Conservation (phyloP, 106 monocot genomes). For the Acanthochlamys bracteata region DNA sequence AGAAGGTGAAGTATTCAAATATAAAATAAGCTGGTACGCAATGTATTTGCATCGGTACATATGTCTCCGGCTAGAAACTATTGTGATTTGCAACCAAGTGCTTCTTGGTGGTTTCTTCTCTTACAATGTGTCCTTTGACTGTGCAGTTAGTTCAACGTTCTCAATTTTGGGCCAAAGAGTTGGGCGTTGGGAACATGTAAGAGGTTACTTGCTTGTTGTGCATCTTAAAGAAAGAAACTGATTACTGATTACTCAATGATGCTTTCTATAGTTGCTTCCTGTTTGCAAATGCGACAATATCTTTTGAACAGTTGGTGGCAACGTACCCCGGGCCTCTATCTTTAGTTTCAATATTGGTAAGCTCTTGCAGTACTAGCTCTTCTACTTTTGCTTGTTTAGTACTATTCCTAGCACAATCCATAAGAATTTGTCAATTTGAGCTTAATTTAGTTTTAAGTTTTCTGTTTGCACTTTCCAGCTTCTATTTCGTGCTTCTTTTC, state of each 20-base stretch:
- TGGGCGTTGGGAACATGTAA: constrained; percentile 73
- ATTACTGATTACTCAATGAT: neutral
- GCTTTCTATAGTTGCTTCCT: constrained; percentile 58
- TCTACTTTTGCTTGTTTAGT: neutral
- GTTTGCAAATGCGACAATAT: constrained; percentile 78
- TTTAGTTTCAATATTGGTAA: constrained; percentile 83
- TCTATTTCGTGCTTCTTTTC: neutral
- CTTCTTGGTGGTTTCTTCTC: neutral
- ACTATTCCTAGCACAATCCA: neutral
- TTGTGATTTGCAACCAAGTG: neutral
- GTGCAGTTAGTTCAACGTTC: constrained; percentile 78
- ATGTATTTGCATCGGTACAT: neutral
- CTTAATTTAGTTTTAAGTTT: too few species aligned
- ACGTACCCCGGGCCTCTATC: constrained; percentile 71
- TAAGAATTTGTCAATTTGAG: neutral
- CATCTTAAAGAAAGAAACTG: neutral
- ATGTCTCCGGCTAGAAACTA: neutral
- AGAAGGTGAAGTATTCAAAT: constrained; percentile 38
- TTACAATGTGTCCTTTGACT: constrained; percentile 1
- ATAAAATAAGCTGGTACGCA: too few species aligned
- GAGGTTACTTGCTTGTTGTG: constrained; percentile 3
- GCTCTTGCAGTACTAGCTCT: constrained; percentile 7
- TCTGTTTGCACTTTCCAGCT: neutral
- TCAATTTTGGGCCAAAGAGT: constrained; percentile 74
- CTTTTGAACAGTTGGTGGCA: constrained; percentile 64